phyloP scores from a whole-genome alignment of 2,329 filamentous ascomycete genomes.

The Clarireedia sp. region DNA sequence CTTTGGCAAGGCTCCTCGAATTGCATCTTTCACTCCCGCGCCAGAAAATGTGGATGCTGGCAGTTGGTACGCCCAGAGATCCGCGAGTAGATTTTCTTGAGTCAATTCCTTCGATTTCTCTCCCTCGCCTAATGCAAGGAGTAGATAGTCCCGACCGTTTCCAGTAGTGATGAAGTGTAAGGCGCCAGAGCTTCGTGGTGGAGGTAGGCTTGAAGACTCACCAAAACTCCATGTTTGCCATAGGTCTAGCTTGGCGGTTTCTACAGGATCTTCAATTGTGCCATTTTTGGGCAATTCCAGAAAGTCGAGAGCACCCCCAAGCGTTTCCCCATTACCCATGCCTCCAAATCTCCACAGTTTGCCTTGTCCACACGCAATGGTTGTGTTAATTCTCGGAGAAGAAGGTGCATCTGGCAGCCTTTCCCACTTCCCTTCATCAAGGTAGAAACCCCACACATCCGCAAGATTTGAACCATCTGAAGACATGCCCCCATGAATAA shows the following conservation, averaged over 20 bases:
- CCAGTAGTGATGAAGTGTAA: background rate
- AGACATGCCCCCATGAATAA: background rate
- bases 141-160: slow-evolving; percentile 1
- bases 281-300: background rate
- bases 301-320: background rate
- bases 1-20: background rate
- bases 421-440: slow-evolving; percentile 1
- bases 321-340: background rate
- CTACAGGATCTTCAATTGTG: background rate
- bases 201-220: background rate
- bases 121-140: background rate
- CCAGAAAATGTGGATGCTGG: background rate
- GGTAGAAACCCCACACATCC: slow-evolving; percentile 2
- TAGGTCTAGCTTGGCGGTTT: background rate
- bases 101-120: background rate
- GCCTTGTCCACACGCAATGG: background rate
- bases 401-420: slow-evolving; percentile 2
- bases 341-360: background rate
- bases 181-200: background rate
- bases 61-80: slow-evolving; percentile 1
- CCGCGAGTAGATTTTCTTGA: background rate
- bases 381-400: background rate
- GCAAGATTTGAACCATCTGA: background rate
- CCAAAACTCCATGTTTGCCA: background rate
- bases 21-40: background rate